Base-by-base conservation (phyloP, 208 protist genomes). In the Leishmania aethiopica region DNA sequence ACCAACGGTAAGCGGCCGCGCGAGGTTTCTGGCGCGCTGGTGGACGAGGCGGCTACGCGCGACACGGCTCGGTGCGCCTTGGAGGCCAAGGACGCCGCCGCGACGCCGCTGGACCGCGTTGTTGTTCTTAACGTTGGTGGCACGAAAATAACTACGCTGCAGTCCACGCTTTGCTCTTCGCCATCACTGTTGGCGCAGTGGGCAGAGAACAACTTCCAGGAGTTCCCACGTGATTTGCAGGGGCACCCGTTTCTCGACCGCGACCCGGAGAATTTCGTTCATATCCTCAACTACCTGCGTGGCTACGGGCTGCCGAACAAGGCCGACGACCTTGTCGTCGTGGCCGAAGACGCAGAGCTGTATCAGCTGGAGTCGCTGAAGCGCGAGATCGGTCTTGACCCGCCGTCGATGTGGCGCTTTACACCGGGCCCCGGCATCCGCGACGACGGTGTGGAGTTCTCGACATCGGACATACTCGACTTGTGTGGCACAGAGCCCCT, bases 241-340 rank as follows among this genome's bases (percentile, higher is more conserved):
- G 94, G 93, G 8, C 88, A 90, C 81, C 93, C 93, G 2, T 98
- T 97, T 71, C 86, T 98, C 70, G 95, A 98, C 82, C 91, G 95
- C 53, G 95, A 98, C 75, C 83, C 90, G 0, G 83, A 82, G 49
- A 97, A 91, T 66, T 97, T 98, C 79, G 51, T 84, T 17, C 87
- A 94, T 71, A 90, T 98, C 51, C 72, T 98, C 49, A 96, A 96
- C 88, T 97, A 93, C 81, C 81, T 97, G 75, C 92, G 94, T 6
- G 95, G 95, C 67, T 98, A 98, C 75, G 93, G 89, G 17, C 71
- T 97, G 57, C 92, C 93, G 0, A 82, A 80, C 42, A 87, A 89
- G 70, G 87, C 92, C 10, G 88, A 88, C 45, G 92, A 93, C 55
- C 87, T 96, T 64, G 86, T 92, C 10, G 86, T 95, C 64, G 82